A percentile compares a stretch with the other conserved stretches of the same genome.
These are phyloP conservation scores for Heterobasidion occidentale DNA, from an alignment of 1,284 basidiomycete species.

Conservation along the genomic window DNA sequence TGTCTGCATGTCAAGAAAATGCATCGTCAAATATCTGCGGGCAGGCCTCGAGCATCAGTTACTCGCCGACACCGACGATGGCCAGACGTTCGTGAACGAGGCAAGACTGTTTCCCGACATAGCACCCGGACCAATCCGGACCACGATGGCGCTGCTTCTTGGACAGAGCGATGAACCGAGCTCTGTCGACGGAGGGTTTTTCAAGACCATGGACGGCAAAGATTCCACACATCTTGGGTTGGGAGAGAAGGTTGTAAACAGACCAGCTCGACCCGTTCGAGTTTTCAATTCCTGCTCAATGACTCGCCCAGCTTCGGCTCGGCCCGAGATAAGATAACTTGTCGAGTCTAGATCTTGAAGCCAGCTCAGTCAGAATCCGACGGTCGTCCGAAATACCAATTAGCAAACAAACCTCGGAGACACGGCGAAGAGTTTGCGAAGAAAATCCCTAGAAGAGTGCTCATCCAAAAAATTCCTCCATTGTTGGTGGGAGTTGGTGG, in stretches of 20 bases:
- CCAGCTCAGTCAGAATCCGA: no score
- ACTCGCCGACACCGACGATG: conserved; percentile 95
- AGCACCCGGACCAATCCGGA: conserved; percentile 95
- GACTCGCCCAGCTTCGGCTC: no score
- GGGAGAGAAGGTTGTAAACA: background rate
- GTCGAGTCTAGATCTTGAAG: no score
- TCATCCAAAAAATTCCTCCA: no score
- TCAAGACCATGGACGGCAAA: conserved; percentile 76
- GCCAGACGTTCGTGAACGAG: conserved; percentile 91
- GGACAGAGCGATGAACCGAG: conserved; percentile 75
- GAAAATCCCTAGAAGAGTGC: no score
- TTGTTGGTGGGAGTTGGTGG: no score
- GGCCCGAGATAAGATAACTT: no score
- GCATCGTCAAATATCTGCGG: background rate
- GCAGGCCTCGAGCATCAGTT: background rate
- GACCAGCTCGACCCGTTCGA: no score
- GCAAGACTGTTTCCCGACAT: conserved; percentile 73
- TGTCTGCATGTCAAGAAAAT: conserved; percentile 48
- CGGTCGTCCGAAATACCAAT: no score
- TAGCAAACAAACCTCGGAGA: no score
- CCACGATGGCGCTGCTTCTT: conserved; percentile 90
- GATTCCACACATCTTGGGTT: conserved; percentile 76
- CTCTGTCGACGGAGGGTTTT: conserved; percentile 60
- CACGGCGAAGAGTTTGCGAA: no score
- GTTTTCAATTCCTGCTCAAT: no score